Base-by-base conservation (phyloP, 805 yeast genomes). In the Torulaspora franciscae region DNA sequence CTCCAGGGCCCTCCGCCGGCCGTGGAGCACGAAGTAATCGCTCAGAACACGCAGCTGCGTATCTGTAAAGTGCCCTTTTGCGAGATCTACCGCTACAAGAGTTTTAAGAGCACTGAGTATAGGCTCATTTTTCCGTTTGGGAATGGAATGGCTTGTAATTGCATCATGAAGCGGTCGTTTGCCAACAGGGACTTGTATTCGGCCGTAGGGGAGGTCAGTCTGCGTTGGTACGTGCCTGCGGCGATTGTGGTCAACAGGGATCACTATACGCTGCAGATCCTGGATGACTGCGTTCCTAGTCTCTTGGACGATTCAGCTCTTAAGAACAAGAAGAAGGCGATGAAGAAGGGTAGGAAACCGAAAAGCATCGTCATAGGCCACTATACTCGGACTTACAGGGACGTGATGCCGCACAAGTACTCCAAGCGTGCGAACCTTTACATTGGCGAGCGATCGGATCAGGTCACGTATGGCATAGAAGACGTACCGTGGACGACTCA, bases 181-280 rank as follows among this genome's bases (percentile, higher is more conserved):
- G 29, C 39, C 15, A 45, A 46, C 19, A 37, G 50, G 22, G 50
- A 48, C 32, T 39, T 49, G 24, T 45, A 44, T 28, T 41, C 56
- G 5, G 15, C 11, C 8, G 19, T 54, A 10, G 45, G 42, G 11
- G 43, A 46, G 6, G 23, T 17, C 7, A 42, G 37, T 11, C 23
- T 51, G 13, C 35, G 48, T 9, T 54, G 57, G 57, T 49, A 52
- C 34, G 47, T 47, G 10, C 28, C 40, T 2, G 43, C 27, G 32
- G 29, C 42, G 14, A 38, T 45, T 4, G 10, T 44, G 15, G 10
- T 42, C 13, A 37, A 41, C 14, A 42, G 37, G 10, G 47, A 43
- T 32, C 52, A 48, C 33, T 54, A 49, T 40, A 46, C 32, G 8
- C 45, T 53, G 17, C 42, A 24, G 15, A 30, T 49, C 19, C 34